Base-by-base conservation (phyloP, 345 rosid genomes). In the Trapa bicornis region DNA sequence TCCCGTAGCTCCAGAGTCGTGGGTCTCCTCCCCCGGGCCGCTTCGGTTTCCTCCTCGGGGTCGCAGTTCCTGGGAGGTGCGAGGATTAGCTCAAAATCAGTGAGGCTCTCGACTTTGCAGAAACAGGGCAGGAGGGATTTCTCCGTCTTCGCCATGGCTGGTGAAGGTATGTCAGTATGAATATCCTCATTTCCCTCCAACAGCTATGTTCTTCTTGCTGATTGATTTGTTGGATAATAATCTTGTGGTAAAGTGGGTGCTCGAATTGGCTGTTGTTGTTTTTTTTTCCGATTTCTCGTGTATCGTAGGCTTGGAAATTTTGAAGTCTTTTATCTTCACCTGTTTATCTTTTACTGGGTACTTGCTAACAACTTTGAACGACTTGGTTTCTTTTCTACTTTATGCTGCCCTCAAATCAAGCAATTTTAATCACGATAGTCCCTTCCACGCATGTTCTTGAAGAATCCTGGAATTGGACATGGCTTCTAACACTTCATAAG, bases 131-230 rank as follows among this genome's bases (percentile, higher is more conserved):
- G 77, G 74, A 81, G 88, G 73, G 82, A 76, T 29, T 82, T 87
- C 83, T 82, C 92, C 50, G 89, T 93, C 77, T 85, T 82, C 67
- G 96, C 98, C 61, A 79, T 80, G 81, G 86, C 91, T 5, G 81
- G 76, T 45, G 94, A 88, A 39, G 97, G 98, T 83, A 43, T 66
- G 61, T 74, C 5, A 69, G 52, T 78, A 3, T 47, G 14, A 58
- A 78, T 54, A 22, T 22, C 29, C 29, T 22, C 29, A 22, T 22
- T 11, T 47, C 14, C 37, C 42, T 48, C 14, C 58, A 0, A 17
- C 9, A 41, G 17, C 11, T 22, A 16, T n/a, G 3, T 41, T 11
- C 29, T 17, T 29, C 14, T 42, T 39, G 33, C 67, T 64, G 5
- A 43, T 6, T 39, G 48, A 16, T 42, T 29, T 22, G 7, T 64